A percentile compares a stretch with the other conserved stretches of the same genome.
phyloP scores from a whole-genome alignment of 306 rosid genomes.

The Hippophae tibetana region DNA sequence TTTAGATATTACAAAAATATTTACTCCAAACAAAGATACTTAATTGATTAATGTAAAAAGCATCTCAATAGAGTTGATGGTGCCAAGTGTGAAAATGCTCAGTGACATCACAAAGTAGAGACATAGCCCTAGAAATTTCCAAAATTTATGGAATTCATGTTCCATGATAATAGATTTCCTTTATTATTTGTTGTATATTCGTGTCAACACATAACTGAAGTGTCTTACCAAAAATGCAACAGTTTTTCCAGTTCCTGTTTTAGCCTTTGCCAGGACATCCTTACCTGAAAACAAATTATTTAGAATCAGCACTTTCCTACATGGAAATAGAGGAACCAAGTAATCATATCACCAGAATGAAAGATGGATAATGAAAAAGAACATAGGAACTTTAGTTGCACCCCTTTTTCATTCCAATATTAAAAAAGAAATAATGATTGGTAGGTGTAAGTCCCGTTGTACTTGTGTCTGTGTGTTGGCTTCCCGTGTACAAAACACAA shows the following conservation, averaged over 20 bases:
- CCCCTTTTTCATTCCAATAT: background rate
- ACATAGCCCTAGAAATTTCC: too few species aligned
- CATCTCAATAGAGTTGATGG: background rate
- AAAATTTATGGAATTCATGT: too few species aligned
- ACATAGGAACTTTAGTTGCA: background rate
- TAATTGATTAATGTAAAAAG: too few species aligned
- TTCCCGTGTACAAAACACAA: too few species aligned
- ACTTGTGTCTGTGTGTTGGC: too few species aligned
- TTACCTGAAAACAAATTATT: constrained; percentile 48
- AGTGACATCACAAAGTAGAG: too few species aligned
- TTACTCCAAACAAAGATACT: background rate
- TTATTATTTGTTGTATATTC: background rate
- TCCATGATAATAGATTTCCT: too few species aligned
- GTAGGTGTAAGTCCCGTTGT: too few species aligned
- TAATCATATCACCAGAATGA: background rate
- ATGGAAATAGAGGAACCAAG: background rate
- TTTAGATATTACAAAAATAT: too few species aligned
- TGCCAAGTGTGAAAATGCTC: background rate
- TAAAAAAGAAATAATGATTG: background rate
- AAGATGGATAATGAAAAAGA: background rate
- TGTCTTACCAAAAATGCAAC: constrained; percentile 87
- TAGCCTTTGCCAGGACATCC: constrained; percentile 98
- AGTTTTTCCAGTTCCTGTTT: constrained; percentile 96
- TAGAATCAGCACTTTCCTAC: constrained; percentile 17
- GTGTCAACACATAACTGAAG: constrained; percentile 7